Conservation (phyloP, 2,329 filamentous ascomycete genomes). For the Rhinocladiella similis region DNA sequence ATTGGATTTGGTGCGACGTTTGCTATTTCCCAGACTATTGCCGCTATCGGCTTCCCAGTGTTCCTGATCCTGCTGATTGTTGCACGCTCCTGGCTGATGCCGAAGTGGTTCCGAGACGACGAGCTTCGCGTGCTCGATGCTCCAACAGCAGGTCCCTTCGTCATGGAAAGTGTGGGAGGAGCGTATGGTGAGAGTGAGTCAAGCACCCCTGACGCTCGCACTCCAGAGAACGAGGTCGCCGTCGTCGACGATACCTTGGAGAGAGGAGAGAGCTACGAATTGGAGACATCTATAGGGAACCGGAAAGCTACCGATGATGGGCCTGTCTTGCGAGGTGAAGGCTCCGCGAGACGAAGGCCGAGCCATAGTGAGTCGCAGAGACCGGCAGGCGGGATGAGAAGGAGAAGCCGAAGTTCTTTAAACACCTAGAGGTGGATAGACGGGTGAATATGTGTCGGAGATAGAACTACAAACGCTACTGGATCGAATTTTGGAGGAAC, state of each 20-base stretch:
- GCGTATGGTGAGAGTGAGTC: conserved; percentile 51
- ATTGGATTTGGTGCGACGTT: conserved; percentile 75
- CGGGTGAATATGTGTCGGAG: too few species aligned
- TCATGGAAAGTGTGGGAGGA: conserved; percentile 73
- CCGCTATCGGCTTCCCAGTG: conserved; percentile 77
- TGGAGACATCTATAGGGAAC: conserved; percentile 21
- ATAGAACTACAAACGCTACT: too few species aligned
- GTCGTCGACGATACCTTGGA: conserved; percentile 41
- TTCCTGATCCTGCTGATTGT: conserved; percentile 71
- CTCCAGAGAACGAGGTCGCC: conserved; percentile 18
- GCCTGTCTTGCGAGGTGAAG: neutral
- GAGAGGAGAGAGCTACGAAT: conserved; percentile 42
- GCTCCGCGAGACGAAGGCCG: conserved; percentile 20
- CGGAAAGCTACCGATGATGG: neutral
- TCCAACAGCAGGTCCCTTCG: conserved; percentile 73
- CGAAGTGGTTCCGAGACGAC: conserved; percentile 58
- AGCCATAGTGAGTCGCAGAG: conserved; percentile 19
- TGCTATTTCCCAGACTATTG: conserved; percentile 79
- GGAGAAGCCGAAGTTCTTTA: conserved; percentile 18
- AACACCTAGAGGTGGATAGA: conserved; percentile 5
- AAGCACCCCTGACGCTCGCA: conserved; percentile 10
- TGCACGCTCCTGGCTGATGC: conserved; percentile 63
- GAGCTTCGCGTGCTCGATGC: conserved; percentile 67
- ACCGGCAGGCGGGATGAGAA: conserved; percentile 16
- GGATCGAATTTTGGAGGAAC: too few species aligned